Conservation (phyloP, 768 basidiomycete species). For the Harrya chromipes region DNA sequence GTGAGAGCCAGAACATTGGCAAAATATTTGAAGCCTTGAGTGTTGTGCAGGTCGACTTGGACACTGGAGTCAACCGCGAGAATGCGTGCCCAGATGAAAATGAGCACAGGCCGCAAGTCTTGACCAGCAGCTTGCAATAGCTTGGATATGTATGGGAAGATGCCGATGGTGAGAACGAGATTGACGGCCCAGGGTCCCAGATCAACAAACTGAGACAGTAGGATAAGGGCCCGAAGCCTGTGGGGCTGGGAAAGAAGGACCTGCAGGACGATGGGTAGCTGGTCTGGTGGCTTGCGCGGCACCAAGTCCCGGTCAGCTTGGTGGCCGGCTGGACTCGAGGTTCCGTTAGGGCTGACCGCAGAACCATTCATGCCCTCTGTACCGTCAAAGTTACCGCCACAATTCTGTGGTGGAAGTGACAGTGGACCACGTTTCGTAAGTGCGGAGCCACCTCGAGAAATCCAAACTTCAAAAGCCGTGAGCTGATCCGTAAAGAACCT, state of each 20-base stretch:
- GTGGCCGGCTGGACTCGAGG: constrained; percentile 1
- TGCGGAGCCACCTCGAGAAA: constrained; percentile 87
- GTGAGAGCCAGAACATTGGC: constrained; percentile 68
- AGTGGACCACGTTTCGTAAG: constrained; percentile 73
- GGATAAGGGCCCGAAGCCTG: constrained; percentile 90
- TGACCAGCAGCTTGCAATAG: constrained; percentile 91
- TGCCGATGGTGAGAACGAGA: constrained; percentile 92
- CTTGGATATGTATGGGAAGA: constrained; percentile 98
- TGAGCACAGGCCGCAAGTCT: constrained; percentile 94
- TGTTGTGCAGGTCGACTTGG: constrained; percentile 82
- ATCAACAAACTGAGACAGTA: constrained; percentile 96
- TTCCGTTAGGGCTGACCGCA: constrained; percentile 18
- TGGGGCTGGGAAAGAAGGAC: constrained; percentile 96
- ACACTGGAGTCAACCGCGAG: constrained; percentile 94
- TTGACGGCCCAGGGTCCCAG: constrained; percentile 99
- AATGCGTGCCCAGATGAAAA: constrained; percentile 99
- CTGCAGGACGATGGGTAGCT: constrained; percentile 96
- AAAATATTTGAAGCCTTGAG: constrained; percentile 83
- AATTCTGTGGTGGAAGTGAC: constrained; percentile 57
- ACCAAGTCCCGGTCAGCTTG: constrained; percentile 47
- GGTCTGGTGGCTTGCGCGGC: constrained; percentile 91
- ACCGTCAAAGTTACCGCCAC: constrained; percentile 27
- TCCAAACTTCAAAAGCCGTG: constrained; percentile 98
- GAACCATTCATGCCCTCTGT: constrained; percentile 16
- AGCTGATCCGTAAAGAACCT: constrained; percentile 95